Base-by-base conservation (phyloP, 257 asterid genomes). In the Handroanthus guayacan region DNA sequence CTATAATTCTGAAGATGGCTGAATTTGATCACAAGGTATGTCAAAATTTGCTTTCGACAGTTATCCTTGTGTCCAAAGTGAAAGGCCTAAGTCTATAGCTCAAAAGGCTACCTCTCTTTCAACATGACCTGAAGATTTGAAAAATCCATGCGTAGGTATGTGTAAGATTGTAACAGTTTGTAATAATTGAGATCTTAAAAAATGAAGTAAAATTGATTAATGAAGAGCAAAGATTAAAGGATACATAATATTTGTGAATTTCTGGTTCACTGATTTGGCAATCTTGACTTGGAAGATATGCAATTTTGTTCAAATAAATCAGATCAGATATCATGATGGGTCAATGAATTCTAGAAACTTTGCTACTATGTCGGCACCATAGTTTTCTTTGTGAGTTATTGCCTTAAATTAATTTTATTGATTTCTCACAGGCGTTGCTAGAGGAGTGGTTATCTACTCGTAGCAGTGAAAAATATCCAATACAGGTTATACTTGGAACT, bases 21-120 rank as follows among this genome's bases (percentile, higher is more conserved):
- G 97, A 93, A 47, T 95, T 95, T 84, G 99, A 93, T 81, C 98
- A 95, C 68, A 90, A 91, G 98, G 99, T 95, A 74, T 75, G 83
- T 58, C 66, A 45, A 41, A 72, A 75, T 41, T 75, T 5, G 16
- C 69, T 72, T 76, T 56, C 73, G 54, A 78, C 47, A 65, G 64
- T 63, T 61, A 56, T 62, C 75, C 63, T 64, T 67, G 38, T 37
- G 56, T 58, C 44, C 57, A 44, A 69, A 52, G 39, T 78, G 69
- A 48, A 77, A 67, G 16, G 71, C 34, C 58, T 57, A 77, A 52
- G 25, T 64, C 51, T 56, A 47, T 57, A 62, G 66, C 80, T 63
- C 31, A 31, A 45, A 56, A 72, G 52, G 48, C 66, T 63, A 25
- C 31, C 31, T 25, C 69, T 45, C 70, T 57, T 69, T 16, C 31